Evolutionary conservation across 257 asterid species (phyloP), one percentile per base, ranked within the genome.

Genomic region (Fraxinus cuspidata): DNA sequence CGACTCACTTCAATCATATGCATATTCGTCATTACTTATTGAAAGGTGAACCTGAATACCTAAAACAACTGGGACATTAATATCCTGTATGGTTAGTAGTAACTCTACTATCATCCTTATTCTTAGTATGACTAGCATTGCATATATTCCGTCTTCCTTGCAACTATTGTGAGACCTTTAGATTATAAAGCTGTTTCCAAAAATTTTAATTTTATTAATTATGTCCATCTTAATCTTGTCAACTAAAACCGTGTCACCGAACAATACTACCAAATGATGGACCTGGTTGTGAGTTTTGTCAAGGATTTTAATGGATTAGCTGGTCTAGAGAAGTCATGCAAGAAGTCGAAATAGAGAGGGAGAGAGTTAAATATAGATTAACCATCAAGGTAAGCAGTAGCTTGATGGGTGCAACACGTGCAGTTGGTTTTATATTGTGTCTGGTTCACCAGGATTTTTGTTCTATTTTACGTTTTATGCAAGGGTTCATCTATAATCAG

Each of bases 371-470:
- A 21, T 12, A 29, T 49, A 15, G 25, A 70, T 63, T 40, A 40
- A 37, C 13, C 38, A 51, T 21, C 34, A 34, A 64, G 71, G 21
- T 63, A 69, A 10, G 16, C 15, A 40, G 47, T 28, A 66, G 44
- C 64, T 72, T 73, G 65, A 74, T 74, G 65, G 66, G 64, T 38
- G 44, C 34, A 47, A 23, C 21, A 42, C 70, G 19, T 51, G n/a
- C 18, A 0, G 23, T 35, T 35, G 68, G 47, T 18, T 42, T 12
- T 13, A 11, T 63, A 37, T 32, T 68, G n/a, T 11, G 68, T 4
- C 21, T 42, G 53, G n/a, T 16, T 40, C 11, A 65, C 40, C 16
- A 7, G 42, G 53, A 44, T 44, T 44, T 75, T 32, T 12, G 21
- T 47, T 60, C 51, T 69, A 18, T 65, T 27, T 49, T 65, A 44